Conservation (phyloP, 2,329 filamentous ascomycete genomes). For the Diaporthe sp. region DNA sequence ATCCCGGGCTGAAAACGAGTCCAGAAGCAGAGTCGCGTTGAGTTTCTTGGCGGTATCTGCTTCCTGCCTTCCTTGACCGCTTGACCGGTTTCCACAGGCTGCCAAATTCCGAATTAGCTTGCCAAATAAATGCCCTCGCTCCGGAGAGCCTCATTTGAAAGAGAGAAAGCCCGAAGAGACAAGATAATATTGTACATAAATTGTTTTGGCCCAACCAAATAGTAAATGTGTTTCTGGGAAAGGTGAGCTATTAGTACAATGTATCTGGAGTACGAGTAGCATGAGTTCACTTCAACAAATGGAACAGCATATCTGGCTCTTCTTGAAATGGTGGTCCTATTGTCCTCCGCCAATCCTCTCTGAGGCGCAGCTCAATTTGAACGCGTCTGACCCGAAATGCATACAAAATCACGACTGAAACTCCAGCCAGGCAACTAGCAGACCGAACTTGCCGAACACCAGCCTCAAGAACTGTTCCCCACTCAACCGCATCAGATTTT, state of each 20-base stretch:
- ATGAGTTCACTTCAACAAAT: too few relatives aligned
- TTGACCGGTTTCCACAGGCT: not conserved
- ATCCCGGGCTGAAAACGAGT: not conserved
- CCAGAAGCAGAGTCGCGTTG: not conserved
- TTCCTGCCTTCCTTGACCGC: not conserved
- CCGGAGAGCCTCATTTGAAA: too few relatives aligned
- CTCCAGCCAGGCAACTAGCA: not conserved
- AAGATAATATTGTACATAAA: accelerated
- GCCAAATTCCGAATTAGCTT: not conserved
- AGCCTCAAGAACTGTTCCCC: too few relatives aligned
- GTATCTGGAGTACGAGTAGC: too few relatives aligned
- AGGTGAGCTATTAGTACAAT: not conserved
- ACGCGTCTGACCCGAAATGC: not conserved
- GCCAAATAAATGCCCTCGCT: too few relatives aligned
- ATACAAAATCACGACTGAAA: too few relatives aligned
- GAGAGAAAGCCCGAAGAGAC: not conserved
- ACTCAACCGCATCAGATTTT: not conserved
- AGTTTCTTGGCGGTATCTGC: not conserved
- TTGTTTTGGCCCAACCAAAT: accelerated
- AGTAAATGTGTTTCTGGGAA: too few relatives aligned
- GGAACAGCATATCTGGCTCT: not conserved
- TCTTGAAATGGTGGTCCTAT: too few relatives aligned
- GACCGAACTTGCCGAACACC: not conserved
- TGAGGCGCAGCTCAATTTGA: not conserved
- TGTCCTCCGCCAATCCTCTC: not conserved